Evolutionary conservation across 2,329 filamentous ascomycete genomes (phyloP).

Genomic region (Hysterium pulicare): DNA sequence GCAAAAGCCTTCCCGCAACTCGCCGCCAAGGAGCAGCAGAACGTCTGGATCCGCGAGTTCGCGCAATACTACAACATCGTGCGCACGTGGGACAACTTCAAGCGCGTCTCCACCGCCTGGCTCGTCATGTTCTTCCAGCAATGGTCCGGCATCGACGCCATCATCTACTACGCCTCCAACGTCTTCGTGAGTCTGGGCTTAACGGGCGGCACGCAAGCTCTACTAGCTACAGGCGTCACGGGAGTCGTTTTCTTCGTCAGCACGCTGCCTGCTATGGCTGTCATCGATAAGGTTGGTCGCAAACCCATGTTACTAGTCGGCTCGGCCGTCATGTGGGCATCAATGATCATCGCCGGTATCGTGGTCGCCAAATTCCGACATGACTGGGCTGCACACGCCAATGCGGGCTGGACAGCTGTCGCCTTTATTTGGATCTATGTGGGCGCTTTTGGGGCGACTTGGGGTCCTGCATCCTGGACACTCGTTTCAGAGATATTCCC

Average conservation of each 20-base stretch:
- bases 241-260: conserved; percentile 57
- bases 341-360: conserved; percentile 24
- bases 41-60: conserved; percentile 44
- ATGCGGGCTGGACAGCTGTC: conserved; percentile 25
- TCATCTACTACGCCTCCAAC: conserved; percentile 56
- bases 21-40: conserved; percentile 42
- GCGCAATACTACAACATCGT: conserved; percentile 51
- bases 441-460: conserved; percentile 26
- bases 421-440: conserved; percentile 32
- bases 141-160: conserved; percentile 43
- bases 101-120: conserved; percentile 45
- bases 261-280: conserved; percentile 55
- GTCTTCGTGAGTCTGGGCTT: conserved; percentile 60
- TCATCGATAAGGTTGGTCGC: conserved; percentile 57
- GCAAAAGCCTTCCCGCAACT: conserved; percentile 46
- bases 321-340: conserved; percentile 34
- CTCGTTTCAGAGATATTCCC: conserved; percentile 35
- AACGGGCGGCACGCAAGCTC: conserved; percentile 50
- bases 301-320: conserved; percentile 55
- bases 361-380: conserved; percentile 27
- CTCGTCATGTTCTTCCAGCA: conserved; percentile 51
- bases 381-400: conserved; percentile 18
- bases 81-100: conserved; percentile 50
- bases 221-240: conserved; percentile 60
- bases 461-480: conserved; percentile 28